Percentiles rank a stretch among this genome's conserved stretches.
Evolutionary conservation across 1,139 yeast species (phyloP).

Genomic region (Groenewaldozyma auringiensis): DNA sequence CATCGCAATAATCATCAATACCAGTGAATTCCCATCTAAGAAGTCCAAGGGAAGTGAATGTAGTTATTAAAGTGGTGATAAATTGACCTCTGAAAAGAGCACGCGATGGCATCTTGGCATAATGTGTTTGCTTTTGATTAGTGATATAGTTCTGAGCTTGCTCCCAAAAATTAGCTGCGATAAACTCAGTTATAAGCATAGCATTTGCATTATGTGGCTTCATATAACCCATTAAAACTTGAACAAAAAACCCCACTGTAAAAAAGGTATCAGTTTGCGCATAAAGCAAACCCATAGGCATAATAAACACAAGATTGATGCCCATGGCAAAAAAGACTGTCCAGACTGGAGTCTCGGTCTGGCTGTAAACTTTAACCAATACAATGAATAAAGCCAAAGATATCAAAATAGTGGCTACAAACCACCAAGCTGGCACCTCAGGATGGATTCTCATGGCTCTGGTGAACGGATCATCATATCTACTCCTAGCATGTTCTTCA

Average conservation of each 20-base stretch:
- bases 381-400: slow-evolving; percentile 41
- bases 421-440: slow-evolving; percentile 55
- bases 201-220: slow-evolving; percentile 55
- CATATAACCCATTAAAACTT: slow-evolving; percentile 52
- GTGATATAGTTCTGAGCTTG: slow-evolving; percentile 41
- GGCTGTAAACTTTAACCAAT: slow-evolving; percentile 36
- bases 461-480: slow-evolving; percentile 35
- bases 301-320: slow-evolving; percentile 45
- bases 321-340: slow-evolving; percentile 49
- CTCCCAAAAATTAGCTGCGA: slow-evolving; percentile 47
- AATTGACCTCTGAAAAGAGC: slow-evolving; percentile 51
- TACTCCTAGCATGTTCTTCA: slow-evolving; percentile 6
- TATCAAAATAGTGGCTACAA: slow-evolving; percentile 34
- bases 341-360: slow-evolving; percentile 44
- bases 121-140: slow-evolving; percentile 53
- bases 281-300: slow-evolving; percentile 41
- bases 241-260: slow-evolving; percentile 49
- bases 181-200: slow-evolving; percentile 46
- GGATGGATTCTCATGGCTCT: slow-evolving; percentile 41
- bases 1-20: slow-evolving; percentile 40
- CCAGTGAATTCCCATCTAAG: slow-evolving; percentile 45
- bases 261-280: slow-evolving; percentile 46
- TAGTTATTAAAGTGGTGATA: slow-evolving; percentile 31
- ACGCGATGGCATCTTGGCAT: slow-evolving; percentile 49
- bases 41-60: slow-evolving; percentile 45